A percentile compares a stretch with the other conserved stretches of the same genome.
Evolutionary conservation across 192 early-diverging fungal genomes (phyloP).

Genomic region (Nowakowskiella sp.): DNA sequence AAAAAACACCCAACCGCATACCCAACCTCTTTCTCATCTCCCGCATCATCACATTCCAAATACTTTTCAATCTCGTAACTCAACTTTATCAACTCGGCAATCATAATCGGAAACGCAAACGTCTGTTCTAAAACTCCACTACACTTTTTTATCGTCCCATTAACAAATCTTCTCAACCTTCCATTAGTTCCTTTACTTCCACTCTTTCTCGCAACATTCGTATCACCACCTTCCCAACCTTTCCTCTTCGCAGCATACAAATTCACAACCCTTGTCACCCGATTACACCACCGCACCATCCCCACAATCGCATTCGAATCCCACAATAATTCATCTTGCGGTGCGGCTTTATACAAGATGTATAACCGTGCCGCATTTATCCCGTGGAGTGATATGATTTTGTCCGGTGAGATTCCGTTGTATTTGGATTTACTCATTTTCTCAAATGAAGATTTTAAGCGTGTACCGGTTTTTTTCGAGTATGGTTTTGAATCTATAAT

Average conservation of each 20-base stretch:
- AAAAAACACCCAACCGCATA: constrained; percentile 5
- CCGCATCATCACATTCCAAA: not conserved
- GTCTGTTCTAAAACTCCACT: constrained; percentile 20
- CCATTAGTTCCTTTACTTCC: not conserved
- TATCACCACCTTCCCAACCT: not conserved
- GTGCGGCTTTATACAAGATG: constrained; percentile 81
- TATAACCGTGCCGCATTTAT: constrained; percentile 78
- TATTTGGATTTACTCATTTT: constrained; percentile 98
- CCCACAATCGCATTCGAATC: constrained; percentile 84
- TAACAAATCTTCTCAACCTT: constrained; percentile 1
- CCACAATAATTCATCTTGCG: constrained; percentile 85
- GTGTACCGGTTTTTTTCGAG: constrained; percentile 51
- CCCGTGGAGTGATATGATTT: constrained; percentile 56
- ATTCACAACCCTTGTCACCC: constrained; percentile 52
- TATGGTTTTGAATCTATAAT: too few relatives aligned
- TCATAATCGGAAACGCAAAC: constrained; percentile 74
- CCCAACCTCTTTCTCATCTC: not conserved
- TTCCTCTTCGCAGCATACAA: constrained; percentile 4
- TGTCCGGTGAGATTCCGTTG: constrained; percentile 64
- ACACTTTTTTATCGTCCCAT: constrained; percentile 25
- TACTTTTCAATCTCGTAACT: constrained; percentile 36
- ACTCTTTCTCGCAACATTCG: not conserved
- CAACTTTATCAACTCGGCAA: constrained; percentile 78
- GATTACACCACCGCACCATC: constrained; percentile 78
- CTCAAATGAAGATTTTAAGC: constrained; percentile 60